Base-by-base conservation (phyloP, 306 rosid species). In the Cucumis melo region DNA sequence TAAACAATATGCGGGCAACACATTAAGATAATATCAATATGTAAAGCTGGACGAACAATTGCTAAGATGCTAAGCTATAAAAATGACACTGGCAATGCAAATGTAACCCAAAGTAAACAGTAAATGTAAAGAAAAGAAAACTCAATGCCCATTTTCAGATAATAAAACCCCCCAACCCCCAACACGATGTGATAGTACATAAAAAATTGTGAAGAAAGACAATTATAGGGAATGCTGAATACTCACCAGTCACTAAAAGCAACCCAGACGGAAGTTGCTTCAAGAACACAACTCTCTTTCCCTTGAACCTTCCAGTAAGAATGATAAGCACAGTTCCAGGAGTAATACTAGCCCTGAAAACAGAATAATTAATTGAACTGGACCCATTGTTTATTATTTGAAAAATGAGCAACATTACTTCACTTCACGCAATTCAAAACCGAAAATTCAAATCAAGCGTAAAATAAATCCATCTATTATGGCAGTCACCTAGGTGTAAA, bases 221-320 rank as follows among this genome's bases (percentile, higher is more conserved):
- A 10, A 29, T 13, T 10, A 59, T 24, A 24, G 34, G 50, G 53
- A 55, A 60, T 48, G 5, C 2, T 39, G 38, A 38, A 36, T 11
- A 58, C 83, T 77, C 74, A 89, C 94, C 94, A 20, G 95, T 82
- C 16, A 88, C 89, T 75, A 90, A 84, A 81, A 90, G 95, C 85
- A 90, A 82, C 10, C 95, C 95, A 73, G 95, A 90, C 16, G 95
- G 79, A 63, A 90, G 92, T 83, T 90, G 95, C 86, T 90, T 90
- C 85, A 90, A 75, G 75, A 88, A 90, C 54, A 90, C 92, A 1
- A 86, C 95, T 56, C 95, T 82, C 85, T 88, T 90, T 39, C 95
- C 95, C 89, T 83, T 90, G 75, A 88, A 90, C 84, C 95, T 86
- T 51, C 95, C 95, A 36, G 92, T 87, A 39, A 88, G 92, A 67